These are phyloP conservation scores for Diaporthe australafricana DNA, from an alignment of 2,329 filamentous ascomycete species.

Conservation along the genomic window DNA sequence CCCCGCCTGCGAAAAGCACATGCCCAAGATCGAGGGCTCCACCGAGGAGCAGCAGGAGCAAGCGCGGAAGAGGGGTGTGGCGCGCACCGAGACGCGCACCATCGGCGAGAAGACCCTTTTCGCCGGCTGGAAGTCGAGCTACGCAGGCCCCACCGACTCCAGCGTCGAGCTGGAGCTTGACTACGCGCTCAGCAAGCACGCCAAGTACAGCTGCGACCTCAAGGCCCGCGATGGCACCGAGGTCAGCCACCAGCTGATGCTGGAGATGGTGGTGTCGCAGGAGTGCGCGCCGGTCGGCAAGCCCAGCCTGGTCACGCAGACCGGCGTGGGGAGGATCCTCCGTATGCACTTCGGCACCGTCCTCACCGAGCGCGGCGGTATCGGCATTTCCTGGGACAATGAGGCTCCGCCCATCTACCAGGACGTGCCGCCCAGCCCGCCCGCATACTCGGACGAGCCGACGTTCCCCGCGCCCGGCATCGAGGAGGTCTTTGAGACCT, in stretches of 20 bases:
- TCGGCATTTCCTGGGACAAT: slow-evolving; percentile 97
- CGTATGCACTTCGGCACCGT: slow-evolving; percentile 90
- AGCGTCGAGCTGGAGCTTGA: slow-evolving; percentile 85
- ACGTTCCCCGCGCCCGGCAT: slow-evolving; percentile 42
- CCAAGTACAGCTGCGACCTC: slow-evolving; percentile 81
- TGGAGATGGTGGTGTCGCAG: slow-evolving; percentile 94
- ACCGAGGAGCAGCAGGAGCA: slow-evolving; percentile 46
- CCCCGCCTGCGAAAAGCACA: slow-evolving; percentile 83
- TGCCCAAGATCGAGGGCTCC: slow-evolving; percentile 61
- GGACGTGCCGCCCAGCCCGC: slow-evolving; percentile 89
- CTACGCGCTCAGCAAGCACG: slow-evolving; percentile 69
- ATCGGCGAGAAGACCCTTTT: slow-evolving; percentile 87
- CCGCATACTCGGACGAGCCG: slow-evolving; percentile 67
- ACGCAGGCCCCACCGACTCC: slow-evolving; percentile 59
- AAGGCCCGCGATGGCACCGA: slow-evolving; percentile 80
- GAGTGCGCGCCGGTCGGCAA: slow-evolving; percentile 83
- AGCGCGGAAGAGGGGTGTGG: slow-evolving; percentile 70
- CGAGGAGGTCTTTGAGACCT: slow-evolving; percentile 54
- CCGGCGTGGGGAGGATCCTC: slow-evolving; percentile 89
- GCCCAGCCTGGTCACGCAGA: slow-evolving; percentile 79
- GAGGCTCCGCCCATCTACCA: slow-evolving; percentile 94
- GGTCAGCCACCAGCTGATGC: slow-evolving; percentile 85
- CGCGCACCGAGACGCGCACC: slow-evolving; percentile 80
- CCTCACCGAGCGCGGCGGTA: slow-evolving; percentile 84
- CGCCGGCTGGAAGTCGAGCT: slow-evolving; percentile 87